Conservation (phyloP, 106 monocot species). For the Dioscorea zingiberensis region DNA sequence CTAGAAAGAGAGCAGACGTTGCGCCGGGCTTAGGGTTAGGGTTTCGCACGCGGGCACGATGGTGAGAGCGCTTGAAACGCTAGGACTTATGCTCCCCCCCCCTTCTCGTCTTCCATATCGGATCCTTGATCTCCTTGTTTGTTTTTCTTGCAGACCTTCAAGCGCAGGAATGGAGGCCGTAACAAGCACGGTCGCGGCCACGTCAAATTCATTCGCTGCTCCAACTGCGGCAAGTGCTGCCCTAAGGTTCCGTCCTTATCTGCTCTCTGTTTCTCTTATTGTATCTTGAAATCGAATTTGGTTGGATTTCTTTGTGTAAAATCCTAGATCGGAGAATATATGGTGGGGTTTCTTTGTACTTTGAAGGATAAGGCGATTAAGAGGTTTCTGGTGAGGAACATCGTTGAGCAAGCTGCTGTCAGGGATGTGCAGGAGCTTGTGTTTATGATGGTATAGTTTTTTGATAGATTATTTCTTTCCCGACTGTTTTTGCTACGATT, state of each 20-base stretch:
- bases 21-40: too few relatives aligned
- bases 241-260: conserved; percentile 31
- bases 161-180: conserved; percentile 77
- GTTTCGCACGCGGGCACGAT: not conserved
- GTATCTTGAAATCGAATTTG: too few relatives aligned
- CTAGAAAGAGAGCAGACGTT: not conserved
- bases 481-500: not conserved
- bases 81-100: not conserved
- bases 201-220: conserved; percentile 71
- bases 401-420: conserved; percentile 60
- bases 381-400: conserved; percentile 49
- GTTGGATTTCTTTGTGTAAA: too few relatives aligned
- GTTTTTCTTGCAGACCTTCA: conserved; percentile 45
- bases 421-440: conserved; percentile 50
- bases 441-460: conserved; percentile 38
- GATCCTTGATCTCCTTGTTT: not conserved
- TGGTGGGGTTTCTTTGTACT: not conserved
- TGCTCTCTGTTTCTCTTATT: not conserved
- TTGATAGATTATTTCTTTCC: not conserved
- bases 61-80: not conserved
- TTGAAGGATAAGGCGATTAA: conserved; percentile 66
- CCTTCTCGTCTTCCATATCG: not conserved
- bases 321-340: too few relatives aligned
- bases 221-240: conserved; percentile 80
- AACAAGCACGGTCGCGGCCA: conserved; percentile 88